Conservation (phyloP, 257 asterid genomes). For the Thymus mandschuricus region DNA sequence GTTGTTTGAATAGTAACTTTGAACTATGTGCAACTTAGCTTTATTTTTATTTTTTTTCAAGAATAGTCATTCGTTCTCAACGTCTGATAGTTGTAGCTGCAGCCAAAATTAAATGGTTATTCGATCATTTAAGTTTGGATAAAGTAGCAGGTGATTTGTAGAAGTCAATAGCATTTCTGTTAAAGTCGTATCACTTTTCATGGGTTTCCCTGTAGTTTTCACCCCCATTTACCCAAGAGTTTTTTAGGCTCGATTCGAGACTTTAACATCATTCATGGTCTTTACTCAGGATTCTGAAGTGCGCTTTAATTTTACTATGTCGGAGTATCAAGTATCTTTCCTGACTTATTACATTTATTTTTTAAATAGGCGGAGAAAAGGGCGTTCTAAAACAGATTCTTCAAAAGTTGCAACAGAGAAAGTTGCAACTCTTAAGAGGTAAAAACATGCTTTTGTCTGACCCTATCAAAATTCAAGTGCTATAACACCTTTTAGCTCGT, state of each 20-base stretch:
- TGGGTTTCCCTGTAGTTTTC: neutral
- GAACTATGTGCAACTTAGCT: too few relatives aligned
- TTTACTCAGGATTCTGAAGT: neutral
- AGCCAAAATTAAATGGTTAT: neutral
- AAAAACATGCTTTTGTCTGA: slow-evolving; percentile 11
- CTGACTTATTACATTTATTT: neutral
- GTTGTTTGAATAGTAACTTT: too few relatives aligned
- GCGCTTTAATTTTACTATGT: neutral
- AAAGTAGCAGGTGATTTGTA: neutral
- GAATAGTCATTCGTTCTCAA: too few relatives aligned
- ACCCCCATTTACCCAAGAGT: neutral
- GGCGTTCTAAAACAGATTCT: slow-evolving; percentile 33
- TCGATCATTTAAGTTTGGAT: neutral
- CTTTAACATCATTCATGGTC: neutral
- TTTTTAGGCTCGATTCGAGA: neutral
- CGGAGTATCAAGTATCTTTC: neutral
- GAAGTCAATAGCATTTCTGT: too few relatives aligned
- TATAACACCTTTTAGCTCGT: neutral
- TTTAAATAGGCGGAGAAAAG: slow-evolving; percentile 54
- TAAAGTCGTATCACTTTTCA: neutral
- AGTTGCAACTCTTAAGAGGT: slow-evolving; percentile 52
- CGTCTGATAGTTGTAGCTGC: too few relatives aligned
- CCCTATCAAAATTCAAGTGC: neutral
- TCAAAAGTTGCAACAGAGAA: slow-evolving; percentile 45
- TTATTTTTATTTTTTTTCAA: too few relatives aligned